Base-by-base conservation (phyloP, 306 rosid genomes). In the Castanea crenata region DNA sequence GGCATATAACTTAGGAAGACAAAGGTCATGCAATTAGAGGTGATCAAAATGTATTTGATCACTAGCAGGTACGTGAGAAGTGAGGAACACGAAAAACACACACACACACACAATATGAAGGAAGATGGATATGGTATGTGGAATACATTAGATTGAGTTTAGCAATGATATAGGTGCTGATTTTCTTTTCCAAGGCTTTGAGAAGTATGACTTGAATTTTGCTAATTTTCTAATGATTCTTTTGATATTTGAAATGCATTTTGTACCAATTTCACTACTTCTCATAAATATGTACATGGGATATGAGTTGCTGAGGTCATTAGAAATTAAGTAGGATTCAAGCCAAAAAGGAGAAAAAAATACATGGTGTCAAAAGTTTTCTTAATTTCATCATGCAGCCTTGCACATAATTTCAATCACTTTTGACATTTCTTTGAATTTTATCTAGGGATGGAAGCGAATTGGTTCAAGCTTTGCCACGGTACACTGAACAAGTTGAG, bases 391-490 rank as follows among this genome's bases (percentile, higher is more conserved):
- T 55, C 46, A 34, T 77, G 11, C n/a, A 46, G n/a, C 13, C 55
- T 79, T 69, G 65, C 44, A 27, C 52, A 51, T 41, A 52, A 20
- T 23, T 34, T 29, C 73, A 20, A 1, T 58, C 25, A 69, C 34
- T 63, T 74, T 6, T 74, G 31, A 86, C 69, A 3, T 77, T 76
- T 38, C 46, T 7, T 76, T 86, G 78, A 23, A 71, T 69, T 81
- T 79, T 74, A 4, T 65, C 85, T 84, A 95, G 99, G 86, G 97
- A 92, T 79, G 94, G 97, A 55, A 65, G 77, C 71, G 96, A 95
- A 82, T n/a, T 92, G 98, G 97, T 95, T 81, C 99, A 95, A 89
- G 97, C 97, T 70, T 87, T 95, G 87, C 99, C 99, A 71, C 97
- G 91, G 55, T 95, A 95, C 79, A 89, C 98, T 34, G 98, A 95